Evolutionary conservation across 2,329 filamentous ascomycete genomes (phyloP), one percentile per base, ranked within the genome.

Genomic region (Fonsecaea pugnacius): DNA sequence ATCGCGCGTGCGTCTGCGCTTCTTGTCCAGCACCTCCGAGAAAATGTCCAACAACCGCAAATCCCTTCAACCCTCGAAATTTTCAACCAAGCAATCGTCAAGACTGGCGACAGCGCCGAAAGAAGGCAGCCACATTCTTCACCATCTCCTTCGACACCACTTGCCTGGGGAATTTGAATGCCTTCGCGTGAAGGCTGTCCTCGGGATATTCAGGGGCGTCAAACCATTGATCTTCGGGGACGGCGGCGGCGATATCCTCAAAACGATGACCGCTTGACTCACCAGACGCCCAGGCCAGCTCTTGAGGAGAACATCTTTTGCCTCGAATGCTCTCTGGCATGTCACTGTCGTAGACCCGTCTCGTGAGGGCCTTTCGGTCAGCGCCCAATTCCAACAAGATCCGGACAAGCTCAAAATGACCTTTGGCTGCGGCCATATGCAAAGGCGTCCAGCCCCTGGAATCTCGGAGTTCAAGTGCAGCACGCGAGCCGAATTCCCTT

Each of bases 391-490:
- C 38, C 16, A 64, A 40, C 21, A 64, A 38, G 30, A 27, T 30
- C 16, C 62, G 8, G 6, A 40, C 40, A 38, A 64, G 54, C 18
- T 64, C 30, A 10, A 33, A 16, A 48, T 64, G 58, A 8, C 62
- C 62, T 21, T 40, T 21, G 14, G 50, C 46, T 5, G 50, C 33
- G 8, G 62, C 62, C 6, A 64, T 35, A 40, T 64, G 62, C n/a
- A 64, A 32, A 12, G 60, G 40, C 4, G 62, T 61, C 57, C 58
- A 64, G 16, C 58, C 58, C 24, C 46, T 12, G 21, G 30, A 52
- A 18, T 60, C 58, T 18, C 4, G 58, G 27, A 60, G 27, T n/a
- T 52, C 58, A 27, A 18, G 21, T 2, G 58, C 58, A 12, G 5
- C 10, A 12, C 5, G 8, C 9, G 10, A n/a, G 10, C 61, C 61